Conservation (phyloP, 2,329 filamentous ascomycete genomes). For the Trichophyton verrucosum region DNA sequence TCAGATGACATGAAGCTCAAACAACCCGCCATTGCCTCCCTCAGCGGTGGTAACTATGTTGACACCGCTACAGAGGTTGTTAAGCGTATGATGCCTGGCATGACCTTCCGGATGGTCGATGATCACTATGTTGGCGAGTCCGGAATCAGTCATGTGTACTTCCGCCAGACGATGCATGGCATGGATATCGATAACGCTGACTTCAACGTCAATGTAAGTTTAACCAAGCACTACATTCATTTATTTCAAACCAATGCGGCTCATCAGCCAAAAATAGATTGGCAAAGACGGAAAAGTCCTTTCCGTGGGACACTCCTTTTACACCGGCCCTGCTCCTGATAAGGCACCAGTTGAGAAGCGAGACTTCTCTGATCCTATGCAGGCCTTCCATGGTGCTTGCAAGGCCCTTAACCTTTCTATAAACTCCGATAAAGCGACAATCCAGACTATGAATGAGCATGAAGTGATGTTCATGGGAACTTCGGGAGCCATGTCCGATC, state of each 20-base stretch:
- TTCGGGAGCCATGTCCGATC: constrained; percentile 10
- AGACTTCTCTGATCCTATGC: constrained; percentile 8
- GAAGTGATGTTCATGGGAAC: constrained; percentile 10
- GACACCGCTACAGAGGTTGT: constrained; percentile 9
- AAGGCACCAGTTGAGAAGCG: constrained; percentile 5
- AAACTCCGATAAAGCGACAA: constrained; percentile 7
- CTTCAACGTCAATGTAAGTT: constrained; percentile 12
- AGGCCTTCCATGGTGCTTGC: constrained; percentile 7
- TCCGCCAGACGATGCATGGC: constrained; percentile 11
- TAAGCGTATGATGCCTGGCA: constrained; percentile 6
- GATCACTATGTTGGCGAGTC: constrained; percentile 11
- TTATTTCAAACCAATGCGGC: not conserved
- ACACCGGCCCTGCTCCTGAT: constrained; percentile 8
- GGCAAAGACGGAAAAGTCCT: constrained; percentile 10
- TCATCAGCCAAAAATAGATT: not conserved
- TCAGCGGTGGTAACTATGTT: constrained; percentile 7
- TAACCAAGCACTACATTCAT: not conserved
- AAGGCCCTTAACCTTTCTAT: constrained; percentile 9
- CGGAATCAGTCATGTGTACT: constrained; percentile 10
- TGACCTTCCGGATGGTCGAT: constrained; percentile 8
- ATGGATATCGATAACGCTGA: constrained; percentile 12
- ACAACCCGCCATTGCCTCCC: not conserved
- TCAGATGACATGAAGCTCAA: not conserved
- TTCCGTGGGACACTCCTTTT: constrained; percentile 11
- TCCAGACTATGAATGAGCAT: constrained; percentile 5